Evolutionary conservation across 169 alveolate species (phyloP).

Genomic region (Eimeria maxima): DNA sequence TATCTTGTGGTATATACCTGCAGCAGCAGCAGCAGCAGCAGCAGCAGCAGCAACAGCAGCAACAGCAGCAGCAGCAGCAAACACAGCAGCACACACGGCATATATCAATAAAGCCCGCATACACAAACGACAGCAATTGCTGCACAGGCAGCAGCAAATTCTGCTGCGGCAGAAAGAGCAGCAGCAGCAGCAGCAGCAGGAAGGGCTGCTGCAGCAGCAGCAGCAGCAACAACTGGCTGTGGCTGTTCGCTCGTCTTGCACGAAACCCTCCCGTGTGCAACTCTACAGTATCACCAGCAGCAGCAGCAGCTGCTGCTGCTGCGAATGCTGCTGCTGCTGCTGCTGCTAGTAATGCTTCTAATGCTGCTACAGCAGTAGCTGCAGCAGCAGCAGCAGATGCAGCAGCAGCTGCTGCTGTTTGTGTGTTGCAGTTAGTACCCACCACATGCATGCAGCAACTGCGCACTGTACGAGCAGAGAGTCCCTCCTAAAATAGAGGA

Average conservation of each 20-base stretch:
- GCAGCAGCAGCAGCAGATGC: not conserved
- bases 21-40: too few relatives aligned
- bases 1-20: too few relatives aligned
- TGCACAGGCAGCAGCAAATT: too few relatives aligned
- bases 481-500: constrained; percentile 39
- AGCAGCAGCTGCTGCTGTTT: not conserved
- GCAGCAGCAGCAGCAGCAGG: too few relatives aligned
- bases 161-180: too few relatives aligned
- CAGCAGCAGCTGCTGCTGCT: not conserved
- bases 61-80: too few relatives aligned
- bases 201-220: not conserved
- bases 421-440: not conserved
- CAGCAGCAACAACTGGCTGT: not conserved
- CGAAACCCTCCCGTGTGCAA: too few relatives aligned
- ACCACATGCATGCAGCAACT: constrained; percentile 75
- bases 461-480: constrained; percentile 72
- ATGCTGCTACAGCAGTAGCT: not conserved
- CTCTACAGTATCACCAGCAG: too few relatives aligned
- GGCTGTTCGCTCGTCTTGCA: not conserved
- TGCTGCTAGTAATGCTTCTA: not conserved
- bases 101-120: too few relatives aligned
- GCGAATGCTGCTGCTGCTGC: not conserved
- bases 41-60: too few relatives aligned
- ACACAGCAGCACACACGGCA: too few relatives aligned
- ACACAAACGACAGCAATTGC: too few relatives aligned